Evolutionary conservation across 2,329 filamentous ascomycete species (phyloP).

Genomic region (Alternaria sp.): DNA sequence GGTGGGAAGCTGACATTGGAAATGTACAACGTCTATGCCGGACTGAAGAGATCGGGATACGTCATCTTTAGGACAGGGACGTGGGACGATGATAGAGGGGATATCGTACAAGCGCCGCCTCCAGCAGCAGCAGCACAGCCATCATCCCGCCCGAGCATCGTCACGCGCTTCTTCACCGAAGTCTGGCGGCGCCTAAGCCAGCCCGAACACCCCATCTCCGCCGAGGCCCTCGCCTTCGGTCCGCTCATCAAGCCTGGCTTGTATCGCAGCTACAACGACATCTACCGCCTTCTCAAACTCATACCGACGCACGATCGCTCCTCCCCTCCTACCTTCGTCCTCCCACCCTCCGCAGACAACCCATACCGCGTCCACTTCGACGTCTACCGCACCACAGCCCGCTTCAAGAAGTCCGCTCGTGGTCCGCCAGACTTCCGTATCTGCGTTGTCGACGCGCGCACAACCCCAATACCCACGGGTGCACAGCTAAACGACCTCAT

Average conservation of each 20-base stretch:
- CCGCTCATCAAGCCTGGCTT: constrained; percentile 63
- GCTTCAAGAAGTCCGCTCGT: constrained; percentile 81
- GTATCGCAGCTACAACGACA: constrained; percentile 66
- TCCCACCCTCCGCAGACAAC: constrained; percentile 47
- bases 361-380: constrained; percentile 81
- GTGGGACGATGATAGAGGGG: constrained; percentile 47
- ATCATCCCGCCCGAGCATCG: constrained; percentile 26
- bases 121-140: constrained; percentile 17
- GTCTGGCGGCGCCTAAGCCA: constrained; percentile 45
- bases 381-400: constrained; percentile 76
- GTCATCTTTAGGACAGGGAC: constrained; percentile 75
- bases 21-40: constrained; percentile 86
- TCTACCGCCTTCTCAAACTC: constrained; percentile 80
- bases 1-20: constrained; percentile 70
- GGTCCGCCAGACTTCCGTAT: constrained; percentile 84
- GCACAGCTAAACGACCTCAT: constrained; percentile 76
- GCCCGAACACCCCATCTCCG: constrained; percentile 26
- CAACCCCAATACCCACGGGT: constrained; percentile 75
- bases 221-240: constrained; percentile 48
- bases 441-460: constrained; percentile 79
- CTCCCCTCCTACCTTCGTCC: constrained; percentile 45
- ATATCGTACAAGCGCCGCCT: constrained; percentile 16
- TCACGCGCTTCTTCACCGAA: constrained; percentile 49
- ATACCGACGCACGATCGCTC: constrained; percentile 75
- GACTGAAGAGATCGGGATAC: constrained; percentile 85